Conservation (phyloP, 352 stramenopile species). For the Pythium plurisporium region DNA sequence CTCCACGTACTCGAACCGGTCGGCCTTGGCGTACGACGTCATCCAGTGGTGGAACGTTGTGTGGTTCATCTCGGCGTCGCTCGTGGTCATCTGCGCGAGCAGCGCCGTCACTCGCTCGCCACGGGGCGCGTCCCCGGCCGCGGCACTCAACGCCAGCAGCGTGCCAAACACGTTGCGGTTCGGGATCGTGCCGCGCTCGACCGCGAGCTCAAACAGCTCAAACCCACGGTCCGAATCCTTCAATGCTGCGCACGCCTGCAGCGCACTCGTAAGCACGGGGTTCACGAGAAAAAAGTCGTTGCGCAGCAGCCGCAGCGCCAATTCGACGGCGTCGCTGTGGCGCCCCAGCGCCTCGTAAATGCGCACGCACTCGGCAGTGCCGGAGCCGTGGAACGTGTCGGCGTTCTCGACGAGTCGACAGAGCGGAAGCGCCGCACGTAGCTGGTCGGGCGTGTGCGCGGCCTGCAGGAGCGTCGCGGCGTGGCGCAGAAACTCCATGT, state of each 20-base stretch:
- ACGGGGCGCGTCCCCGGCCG: slow-evolving; percentile 28
- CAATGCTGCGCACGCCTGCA: slow-evolving; percentile 54
- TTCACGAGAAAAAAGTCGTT: slow-evolving; percentile 70
- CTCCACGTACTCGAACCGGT: slow-evolving; percentile 44
- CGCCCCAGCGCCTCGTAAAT: slow-evolving; percentile 56
- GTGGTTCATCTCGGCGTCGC: slow-evolving; percentile 53
- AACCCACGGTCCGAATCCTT: slow-evolving; percentile 49
- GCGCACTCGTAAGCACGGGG: slow-evolving; percentile 45
- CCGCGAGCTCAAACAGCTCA: slow-evolving; percentile 48
- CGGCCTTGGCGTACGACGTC: slow-evolving; percentile 55
- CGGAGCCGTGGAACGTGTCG: slow-evolving; percentile 32
- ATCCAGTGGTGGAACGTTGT: slow-evolving; percentile 73
- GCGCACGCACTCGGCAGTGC: slow-evolving; percentile 52
- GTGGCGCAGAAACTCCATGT: slow-evolving; percentile 44
- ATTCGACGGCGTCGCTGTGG: slow-evolving; percentile 41
- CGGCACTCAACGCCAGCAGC: slow-evolving; percentile 48
- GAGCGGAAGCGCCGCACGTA: slow-evolving; percentile 49
- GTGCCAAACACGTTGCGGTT: slow-evolving; percentile 61
- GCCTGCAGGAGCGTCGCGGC: slow-evolving; percentile 39
- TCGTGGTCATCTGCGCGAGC: slow-evolving; percentile 50
- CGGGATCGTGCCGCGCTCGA: slow-evolving; percentile 57
- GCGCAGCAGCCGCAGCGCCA: slow-evolving; percentile 47
- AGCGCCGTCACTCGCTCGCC: slow-evolving; percentile 40
- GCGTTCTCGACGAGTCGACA: slow-evolving; percentile 45
- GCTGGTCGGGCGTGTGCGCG: slow-evolving; percentile 49